phyloP scores from a whole-genome alignment of 768 basidiomycete genomes.

The Exidia glandulosa region DNA sequence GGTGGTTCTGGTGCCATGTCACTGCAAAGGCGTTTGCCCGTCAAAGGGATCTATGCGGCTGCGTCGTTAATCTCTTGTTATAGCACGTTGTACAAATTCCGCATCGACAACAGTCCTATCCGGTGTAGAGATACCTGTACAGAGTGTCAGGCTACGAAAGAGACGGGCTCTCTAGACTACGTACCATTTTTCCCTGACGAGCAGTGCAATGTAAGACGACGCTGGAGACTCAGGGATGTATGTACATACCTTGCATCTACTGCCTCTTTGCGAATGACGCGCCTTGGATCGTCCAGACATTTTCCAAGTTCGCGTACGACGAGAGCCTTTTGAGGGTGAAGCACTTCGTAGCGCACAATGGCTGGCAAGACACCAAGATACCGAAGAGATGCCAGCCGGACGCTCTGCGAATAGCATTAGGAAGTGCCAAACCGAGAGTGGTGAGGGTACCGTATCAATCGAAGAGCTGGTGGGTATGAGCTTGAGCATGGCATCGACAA shows the following conservation, averaged over 20 bases:
- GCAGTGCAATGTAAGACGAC: too few species aligned
- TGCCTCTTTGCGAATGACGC: slow-evolving; percentile 74
- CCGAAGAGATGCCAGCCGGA: slow-evolving; percentile 63
- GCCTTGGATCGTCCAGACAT: slow-evolving; percentile 81
- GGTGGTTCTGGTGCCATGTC: too few species aligned
- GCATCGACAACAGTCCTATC: too few species aligned
- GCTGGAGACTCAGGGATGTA: too few species aligned
- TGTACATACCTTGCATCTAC: slow-evolving; percentile 79
- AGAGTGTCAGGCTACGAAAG: too few species aligned
- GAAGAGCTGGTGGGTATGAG: slow-evolving; percentile 42
- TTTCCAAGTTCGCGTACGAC: slow-evolving; percentile 68
- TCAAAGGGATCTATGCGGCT: too few species aligned
- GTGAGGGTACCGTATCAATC: slow-evolving; percentile 23
- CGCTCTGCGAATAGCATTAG: slow-evolving; percentile 39
- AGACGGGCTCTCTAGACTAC: too few species aligned
- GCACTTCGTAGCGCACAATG: slow-evolving; percentile 66
- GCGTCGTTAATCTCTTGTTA: too few species aligned
- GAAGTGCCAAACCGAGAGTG: slow-evolving; percentile 30
- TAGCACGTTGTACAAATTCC: too few species aligned
- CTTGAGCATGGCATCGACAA: slow-evolving; percentile 62
- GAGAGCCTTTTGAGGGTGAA: slow-evolving; percentile 66
- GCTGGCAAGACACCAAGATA: slow-evolving; percentile 66
- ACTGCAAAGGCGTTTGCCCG: too few species aligned
- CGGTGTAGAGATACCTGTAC: too few species aligned
- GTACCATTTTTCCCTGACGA: too few species aligned